Conservation (phyloP, 1,284 basidiomycete genomes). For the Rhodotorula sp. region DNA sequence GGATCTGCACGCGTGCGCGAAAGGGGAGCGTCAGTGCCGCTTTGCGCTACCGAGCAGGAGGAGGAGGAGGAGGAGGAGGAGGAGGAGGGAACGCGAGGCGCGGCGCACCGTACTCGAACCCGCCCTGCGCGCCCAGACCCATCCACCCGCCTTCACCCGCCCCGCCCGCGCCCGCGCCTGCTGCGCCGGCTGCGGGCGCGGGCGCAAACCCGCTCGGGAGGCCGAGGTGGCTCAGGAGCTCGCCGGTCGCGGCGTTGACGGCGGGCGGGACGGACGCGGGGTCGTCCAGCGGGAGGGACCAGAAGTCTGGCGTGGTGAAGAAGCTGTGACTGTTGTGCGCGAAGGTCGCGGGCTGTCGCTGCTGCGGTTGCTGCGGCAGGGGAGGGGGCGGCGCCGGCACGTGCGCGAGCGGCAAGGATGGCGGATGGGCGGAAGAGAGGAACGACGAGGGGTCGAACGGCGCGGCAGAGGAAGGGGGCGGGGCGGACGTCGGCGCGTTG, state of each 20-base stretch:
- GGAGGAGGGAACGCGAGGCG: background rate
- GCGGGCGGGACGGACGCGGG: conserved; percentile 6
- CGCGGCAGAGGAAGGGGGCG: too few species aligned
- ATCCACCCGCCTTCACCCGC: too few species aligned
- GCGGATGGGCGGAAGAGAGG: background rate
- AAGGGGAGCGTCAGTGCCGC: too few species aligned
- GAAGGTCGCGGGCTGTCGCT: background rate
- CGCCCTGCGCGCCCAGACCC: too few species aligned
- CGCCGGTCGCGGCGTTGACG: background rate
- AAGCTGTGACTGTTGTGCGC: background rate
- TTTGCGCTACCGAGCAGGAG: background rate
- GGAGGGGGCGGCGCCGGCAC: background rate
- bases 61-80: too few species aligned
- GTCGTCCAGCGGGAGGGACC: conserved; percentile 10
- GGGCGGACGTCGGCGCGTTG: background rate
- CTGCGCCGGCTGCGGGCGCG: background rate
- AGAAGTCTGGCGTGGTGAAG: conserved; percentile 5
- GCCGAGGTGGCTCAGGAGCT: conserved; percentile 5
- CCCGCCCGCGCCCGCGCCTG: background rate
- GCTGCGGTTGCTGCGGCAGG: background rate
- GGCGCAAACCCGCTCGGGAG: background rate
- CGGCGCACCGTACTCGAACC: background rate
- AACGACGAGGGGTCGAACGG: background rate
- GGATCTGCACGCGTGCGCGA: background rate
- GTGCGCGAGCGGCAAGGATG: background rate